Conservation (phyloP, 208 protist genomes). For the Leishmania braziliensis region DNA sequence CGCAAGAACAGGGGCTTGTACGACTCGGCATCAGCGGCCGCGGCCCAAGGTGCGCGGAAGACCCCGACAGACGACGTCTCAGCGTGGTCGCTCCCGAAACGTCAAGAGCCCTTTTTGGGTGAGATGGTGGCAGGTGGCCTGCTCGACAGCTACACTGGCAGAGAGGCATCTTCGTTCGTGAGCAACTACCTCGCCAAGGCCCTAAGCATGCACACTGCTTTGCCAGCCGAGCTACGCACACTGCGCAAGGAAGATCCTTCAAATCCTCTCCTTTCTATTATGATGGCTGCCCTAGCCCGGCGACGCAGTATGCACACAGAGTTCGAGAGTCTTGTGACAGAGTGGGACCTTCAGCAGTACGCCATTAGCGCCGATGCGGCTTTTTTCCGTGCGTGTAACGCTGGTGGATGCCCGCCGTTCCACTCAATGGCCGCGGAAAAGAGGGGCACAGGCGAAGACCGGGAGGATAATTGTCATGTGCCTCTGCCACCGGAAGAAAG, state of each 20-base stretch:
- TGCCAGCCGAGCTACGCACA: slow-evolving; percentile 43
- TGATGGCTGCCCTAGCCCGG: slow-evolving; percentile 42
- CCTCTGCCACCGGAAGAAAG: slow-evolving; percentile 26
- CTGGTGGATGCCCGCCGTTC: not conserved
- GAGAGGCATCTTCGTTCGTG: slow-evolving; percentile 49
- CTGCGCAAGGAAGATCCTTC: slow-evolving; percentile 57
- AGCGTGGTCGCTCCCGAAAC: not conserved
- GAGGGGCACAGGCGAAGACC: not conserved
- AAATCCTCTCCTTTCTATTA: slow-evolving; percentile 59
- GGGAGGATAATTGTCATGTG: too few species aligned
- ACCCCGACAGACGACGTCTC: not conserved
- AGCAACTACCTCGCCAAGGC: slow-evolving; percentile 54
- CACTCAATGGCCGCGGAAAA: not conserved
- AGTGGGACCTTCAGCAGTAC: slow-evolving; percentile 86
- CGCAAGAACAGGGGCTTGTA: slow-evolving; percentile 52
- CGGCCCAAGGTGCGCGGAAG: not conserved
- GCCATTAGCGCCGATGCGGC: slow-evolving; percentile 64
- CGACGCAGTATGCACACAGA: slow-evolving; percentile 20
- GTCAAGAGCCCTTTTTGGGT: slow-evolving; percentile 32
- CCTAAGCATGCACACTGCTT: slow-evolving; percentile 62
- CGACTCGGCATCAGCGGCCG: not conserved
- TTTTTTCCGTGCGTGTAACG: slow-evolving; percentile 54
- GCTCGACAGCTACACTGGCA: slow-evolving; percentile 73
- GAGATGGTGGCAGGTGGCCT: slow-evolving; percentile 73
- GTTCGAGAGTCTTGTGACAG: slow-evolving; percentile 47